These are phyloP conservation scores for Phalaenopsis equestris DNA, from an alignment of 106 monocot species.

Conservation along the genomic window DNA sequence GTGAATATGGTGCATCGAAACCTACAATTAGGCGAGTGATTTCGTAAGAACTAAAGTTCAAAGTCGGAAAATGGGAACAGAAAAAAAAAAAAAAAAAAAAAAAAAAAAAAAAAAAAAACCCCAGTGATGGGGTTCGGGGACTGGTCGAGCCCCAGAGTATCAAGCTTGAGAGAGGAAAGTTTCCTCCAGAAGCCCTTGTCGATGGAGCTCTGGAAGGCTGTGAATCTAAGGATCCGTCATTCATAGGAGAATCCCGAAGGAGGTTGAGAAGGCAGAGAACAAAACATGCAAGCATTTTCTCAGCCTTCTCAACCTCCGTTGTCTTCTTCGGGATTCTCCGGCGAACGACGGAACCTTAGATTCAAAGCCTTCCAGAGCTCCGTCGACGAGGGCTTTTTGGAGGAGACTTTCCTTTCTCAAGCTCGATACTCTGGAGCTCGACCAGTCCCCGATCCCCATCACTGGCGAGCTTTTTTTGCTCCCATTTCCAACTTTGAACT, in stretches of 20 bases:
- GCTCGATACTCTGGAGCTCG: constrained; percentile 71
- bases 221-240: constrained; percentile 41
- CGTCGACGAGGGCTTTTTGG: constrained; percentile 91
- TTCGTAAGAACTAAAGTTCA: neutral
- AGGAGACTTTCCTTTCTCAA: constrained; percentile 61
- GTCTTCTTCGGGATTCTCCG: neutral
- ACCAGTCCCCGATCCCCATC: constrained; percentile 68
- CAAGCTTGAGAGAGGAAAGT: constrained; percentile 76
- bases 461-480: constrained; percentile 22
- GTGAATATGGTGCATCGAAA: constrained; percentile 70
- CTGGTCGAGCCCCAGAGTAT: constrained; percentile 66
- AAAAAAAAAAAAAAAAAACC: neutral
- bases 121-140: constrained; percentile 70
- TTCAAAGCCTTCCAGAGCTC: constrained; percentile 52
- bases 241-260: neutral
- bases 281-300: neutral
- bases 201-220: constrained; percentile 44
- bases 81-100: neutral
- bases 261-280: neutral
- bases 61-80: neutral
- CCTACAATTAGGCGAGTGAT: constrained; percentile 23
- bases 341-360: constrained; percentile 23
- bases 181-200: constrained; percentile 83
- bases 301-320: neutral
- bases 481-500: neutral